Evolutionary conservation across 2,329 filamentous ascomycete genomes (phyloP), one percentile per base, ranked within the genome.

Genomic region (Orbilia oligospora): DNA sequence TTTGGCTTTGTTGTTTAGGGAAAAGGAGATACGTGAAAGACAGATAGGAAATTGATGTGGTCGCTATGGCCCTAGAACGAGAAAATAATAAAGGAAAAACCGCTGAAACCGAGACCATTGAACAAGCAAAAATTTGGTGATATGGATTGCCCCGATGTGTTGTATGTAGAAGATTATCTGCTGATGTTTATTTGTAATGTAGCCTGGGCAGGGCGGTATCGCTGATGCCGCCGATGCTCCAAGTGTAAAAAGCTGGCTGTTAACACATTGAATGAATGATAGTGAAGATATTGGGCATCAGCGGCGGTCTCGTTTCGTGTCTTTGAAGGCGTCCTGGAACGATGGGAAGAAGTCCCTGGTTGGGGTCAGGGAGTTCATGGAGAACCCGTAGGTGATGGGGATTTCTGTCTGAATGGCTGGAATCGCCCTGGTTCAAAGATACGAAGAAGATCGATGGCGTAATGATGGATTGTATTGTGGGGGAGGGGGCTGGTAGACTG

Each of bases 231-330:
- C 24, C 14, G 18, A 36, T 49, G 58, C 48, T 38, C 44, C 16
- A 51, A 66, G 49, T 22, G 9, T 16, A 36, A 65, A 58, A 61
- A 18, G 14, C 56, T 66, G 38, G 18, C 14, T 76, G 72, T 76
- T 76, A 76, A 76, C 48, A 76, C 72, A 76, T 76, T 76, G 65
- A 71, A 76, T 66, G 72, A 76, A 76, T 53, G 72, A 66, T 70
- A 76, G 56, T 71, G 46, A 55, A 71, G 36, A 20, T 44, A 27
- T 5, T 44, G 8, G 10, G 56, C 22, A 27, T 33, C 48, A n/a
- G 30, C 10, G 36, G 33, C 12, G 12, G 20, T n/a, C 20, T 44
- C 18, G 36, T 61, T 18, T 44, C n/a, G 3, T 8, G n/a, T 12
- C 1, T 6, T n/a, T 24, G 36, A 41, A 61, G 24, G 1, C 1